Conservation (phyloP, 306 rosid species). For the Arachis stenosperma region DNA sequence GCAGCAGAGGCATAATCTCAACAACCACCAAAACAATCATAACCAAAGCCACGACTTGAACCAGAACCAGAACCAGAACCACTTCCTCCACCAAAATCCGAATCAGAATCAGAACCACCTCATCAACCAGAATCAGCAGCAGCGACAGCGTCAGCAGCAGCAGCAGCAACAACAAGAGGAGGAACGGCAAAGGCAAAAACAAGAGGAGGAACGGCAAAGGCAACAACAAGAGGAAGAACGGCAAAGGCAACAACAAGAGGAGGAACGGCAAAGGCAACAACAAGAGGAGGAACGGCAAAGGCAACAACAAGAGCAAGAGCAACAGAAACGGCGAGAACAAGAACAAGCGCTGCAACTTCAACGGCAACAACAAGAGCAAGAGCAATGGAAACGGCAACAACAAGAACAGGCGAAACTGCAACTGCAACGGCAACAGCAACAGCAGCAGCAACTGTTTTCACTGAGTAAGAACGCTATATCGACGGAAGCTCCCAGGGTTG, state of each 20-base stretch:
- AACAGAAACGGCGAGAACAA: background rate
- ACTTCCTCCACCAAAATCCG: background rate
- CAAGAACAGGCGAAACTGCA: too few relatives aligned
- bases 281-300: background rate
- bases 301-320: background rate
- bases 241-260: too few relatives aligned
- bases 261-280: background rate
- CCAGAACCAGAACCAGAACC: background rate
- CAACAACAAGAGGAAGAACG: too few relatives aligned
- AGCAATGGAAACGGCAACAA: too few relatives aligned
- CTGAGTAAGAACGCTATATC: conserved; percentile 44
- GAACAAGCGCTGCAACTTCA: conserved; percentile 32
- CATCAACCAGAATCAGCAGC: conserved; percentile 2
- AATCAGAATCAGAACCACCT: background rate
- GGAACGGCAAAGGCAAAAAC: conserved; percentile 7
- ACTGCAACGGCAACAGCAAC: conserved; percentile 1
- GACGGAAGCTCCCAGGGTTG: conserved; percentile 34
- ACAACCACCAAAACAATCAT: background rate
- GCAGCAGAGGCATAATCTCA: conserved; percentile 18
- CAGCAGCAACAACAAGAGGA: conserved; percentile 24
- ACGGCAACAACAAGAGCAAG: too few relatives aligned
- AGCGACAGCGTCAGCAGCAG: background rate
- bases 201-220: too few relatives aligned
- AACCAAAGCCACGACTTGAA: background rate
- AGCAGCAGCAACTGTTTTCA: conserved; percentile 32